Evolutionary conservation across 2,329 filamentous ascomycete species (phyloP).

Genomic region (Penicillium sp.): DNA sequence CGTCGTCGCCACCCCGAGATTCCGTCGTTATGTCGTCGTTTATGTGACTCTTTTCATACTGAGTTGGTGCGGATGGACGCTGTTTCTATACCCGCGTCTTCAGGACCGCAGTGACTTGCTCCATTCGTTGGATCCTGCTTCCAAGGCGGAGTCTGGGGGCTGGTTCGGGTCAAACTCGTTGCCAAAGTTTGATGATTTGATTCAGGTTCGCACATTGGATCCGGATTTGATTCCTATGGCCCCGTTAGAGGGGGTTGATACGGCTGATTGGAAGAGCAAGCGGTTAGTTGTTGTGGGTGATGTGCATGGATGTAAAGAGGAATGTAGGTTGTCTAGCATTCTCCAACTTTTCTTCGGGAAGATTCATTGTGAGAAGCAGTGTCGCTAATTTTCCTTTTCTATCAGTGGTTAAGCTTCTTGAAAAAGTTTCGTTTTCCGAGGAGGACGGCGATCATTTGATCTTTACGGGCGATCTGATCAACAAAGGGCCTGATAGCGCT

Average conservation of each 20-base stretch:
- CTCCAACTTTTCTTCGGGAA: background rate
- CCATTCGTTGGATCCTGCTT: constrained; percentile 32
- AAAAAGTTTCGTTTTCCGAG: constrained; percentile 63
- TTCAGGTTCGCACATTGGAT: constrained; percentile 53
- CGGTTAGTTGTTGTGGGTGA: constrained; percentile 83
- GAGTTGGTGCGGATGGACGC: constrained; percentile 35
- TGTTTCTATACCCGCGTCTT: constrained; percentile 31
- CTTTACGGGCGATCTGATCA: constrained; percentile 75
- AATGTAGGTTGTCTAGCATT: constrained; percentile 50
- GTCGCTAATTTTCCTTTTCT: background rate
- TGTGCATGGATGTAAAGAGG: constrained; percentile 80
- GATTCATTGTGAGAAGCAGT: background rate
- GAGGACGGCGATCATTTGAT: constrained; percentile 69
- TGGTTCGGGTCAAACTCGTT: constrained; percentile 51
- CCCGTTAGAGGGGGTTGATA: constrained; percentile 7
- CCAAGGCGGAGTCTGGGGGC: constrained; percentile 29
- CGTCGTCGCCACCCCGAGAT: constrained; percentile 41
- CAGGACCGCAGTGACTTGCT: constrained; percentile 33
- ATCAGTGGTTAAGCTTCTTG: constrained; percentile 59
- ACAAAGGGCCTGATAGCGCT: constrained; percentile 80
- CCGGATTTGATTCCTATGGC: constrained; percentile 45
- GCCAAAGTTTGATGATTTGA: constrained; percentile 51
- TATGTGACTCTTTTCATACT: constrained; percentile 35
- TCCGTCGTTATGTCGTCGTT: constrained; percentile 41
- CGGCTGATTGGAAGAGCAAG: constrained; percentile 37